phyloP scores from a whole-genome alignment of 768 basidiomycete species.

The Suillus alpinus region DNA sequence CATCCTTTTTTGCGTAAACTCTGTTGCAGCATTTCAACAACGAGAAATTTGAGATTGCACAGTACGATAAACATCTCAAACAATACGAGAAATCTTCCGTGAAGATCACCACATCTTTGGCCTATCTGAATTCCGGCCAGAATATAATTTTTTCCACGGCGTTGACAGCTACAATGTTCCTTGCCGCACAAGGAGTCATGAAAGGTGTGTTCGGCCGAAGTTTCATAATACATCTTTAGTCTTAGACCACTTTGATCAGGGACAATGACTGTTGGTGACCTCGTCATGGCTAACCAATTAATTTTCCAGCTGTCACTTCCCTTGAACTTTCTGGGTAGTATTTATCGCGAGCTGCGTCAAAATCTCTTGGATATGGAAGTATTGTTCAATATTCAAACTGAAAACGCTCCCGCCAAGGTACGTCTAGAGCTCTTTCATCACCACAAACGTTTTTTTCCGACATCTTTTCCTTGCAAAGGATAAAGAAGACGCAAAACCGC shows the following conservation, averaged over 20 bases:
- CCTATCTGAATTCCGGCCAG: conserved; percentile 93
- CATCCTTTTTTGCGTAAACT: conserved; percentile 1
- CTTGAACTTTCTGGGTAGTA: conserved; percentile 94
- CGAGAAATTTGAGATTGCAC: conserved; percentile 84
- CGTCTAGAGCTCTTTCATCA: conserved; percentile 6
- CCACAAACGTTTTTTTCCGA: background rate
- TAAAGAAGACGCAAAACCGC: conserved; percentile 59
- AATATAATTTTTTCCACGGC: conserved; percentile 95
- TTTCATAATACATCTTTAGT: background rate
- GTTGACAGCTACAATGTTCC: conserved; percentile 91
- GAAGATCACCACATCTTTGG: conserved; percentile 92
- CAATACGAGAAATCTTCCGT: conserved; percentile 89
- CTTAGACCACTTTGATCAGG: conserved; percentile 43
- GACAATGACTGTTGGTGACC: conserved; percentile 96
- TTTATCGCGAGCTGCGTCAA: conserved; percentile 95
- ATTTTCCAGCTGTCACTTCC: conserved; percentile 97
- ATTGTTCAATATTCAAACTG: conserved; percentile 83
- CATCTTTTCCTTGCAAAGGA: conserved; percentile 47
- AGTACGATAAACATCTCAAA: conserved; percentile 87
- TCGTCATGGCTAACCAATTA: conserved; percentile 99
- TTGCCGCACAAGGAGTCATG: conserved; percentile 92
- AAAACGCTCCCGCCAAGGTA: conserved; percentile 71
- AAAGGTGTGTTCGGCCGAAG: conserved; percentile 54
- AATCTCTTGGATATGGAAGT: conserved; percentile 97
- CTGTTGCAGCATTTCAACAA: conserved; percentile 89